These are phyloP conservation scores for Claviceps spartinae DNA, from an alignment of 2,329 filamentous ascomycete species.

Conservation along the genomic window DNA sequence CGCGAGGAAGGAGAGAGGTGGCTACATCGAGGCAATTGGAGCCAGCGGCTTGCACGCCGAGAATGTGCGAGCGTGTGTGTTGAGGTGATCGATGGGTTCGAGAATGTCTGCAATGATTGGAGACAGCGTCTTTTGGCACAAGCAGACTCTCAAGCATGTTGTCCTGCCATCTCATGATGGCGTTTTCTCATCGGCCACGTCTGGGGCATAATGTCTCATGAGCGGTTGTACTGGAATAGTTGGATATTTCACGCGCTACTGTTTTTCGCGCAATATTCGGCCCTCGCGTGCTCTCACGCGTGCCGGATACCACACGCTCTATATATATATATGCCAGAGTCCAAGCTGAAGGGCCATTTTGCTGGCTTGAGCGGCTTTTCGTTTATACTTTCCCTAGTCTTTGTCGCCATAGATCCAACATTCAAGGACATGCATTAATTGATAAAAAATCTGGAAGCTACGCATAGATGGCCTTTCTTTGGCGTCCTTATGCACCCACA, in stretches of 20 bases:
- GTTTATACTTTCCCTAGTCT: not conserved
- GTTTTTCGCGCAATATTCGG: not conserved
- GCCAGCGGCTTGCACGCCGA: constrained; percentile 57
- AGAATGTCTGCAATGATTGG: constrained; percentile 78
- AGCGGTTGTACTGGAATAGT: not conserved
- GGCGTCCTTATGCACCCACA: not conserved
- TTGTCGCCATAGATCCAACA: not conserved
- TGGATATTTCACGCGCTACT: not conserved
- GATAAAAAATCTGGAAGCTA: not conserved
- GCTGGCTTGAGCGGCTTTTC: not conserved
- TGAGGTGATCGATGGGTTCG: constrained; percentile 84
- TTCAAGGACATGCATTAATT: not conserved
- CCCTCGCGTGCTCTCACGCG: not conserved
- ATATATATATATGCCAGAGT: not conserved
- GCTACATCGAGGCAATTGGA: constrained; percentile 74
- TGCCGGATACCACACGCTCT: not conserved
- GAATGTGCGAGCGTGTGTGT: constrained; percentile 76
- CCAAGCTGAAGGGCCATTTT: not conserved
- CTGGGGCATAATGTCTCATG: not conserved
- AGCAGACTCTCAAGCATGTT: constrained; percentile 34
- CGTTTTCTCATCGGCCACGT: not conserved
- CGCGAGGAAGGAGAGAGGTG: constrained; percentile 72
- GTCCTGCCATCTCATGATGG: not conserved
- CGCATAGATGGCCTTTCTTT: not conserved
- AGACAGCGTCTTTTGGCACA: constrained; percentile 59